Conservation (phyloP, 768 basidiomycete genomes). For the Agaricus blazei region DNA sequence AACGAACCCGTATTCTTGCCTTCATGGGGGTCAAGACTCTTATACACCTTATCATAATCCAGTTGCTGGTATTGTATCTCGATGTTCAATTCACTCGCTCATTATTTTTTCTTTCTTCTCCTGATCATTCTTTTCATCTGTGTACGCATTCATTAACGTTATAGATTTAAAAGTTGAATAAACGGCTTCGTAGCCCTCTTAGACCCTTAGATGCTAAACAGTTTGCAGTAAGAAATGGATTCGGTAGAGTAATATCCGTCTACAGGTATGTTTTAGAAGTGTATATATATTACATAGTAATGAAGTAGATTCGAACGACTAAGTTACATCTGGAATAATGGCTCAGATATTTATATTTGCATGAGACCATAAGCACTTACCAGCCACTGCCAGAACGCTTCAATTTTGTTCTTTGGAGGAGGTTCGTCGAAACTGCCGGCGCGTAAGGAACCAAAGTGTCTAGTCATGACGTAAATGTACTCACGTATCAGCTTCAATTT, state of each 20-base stretch:
- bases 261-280: background rate
- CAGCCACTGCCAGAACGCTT: constrained; percentile 77
- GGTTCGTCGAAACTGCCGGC: constrained; percentile 54
- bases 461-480: constrained; percentile 15
- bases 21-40: constrained; percentile 1
- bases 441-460: constrained; percentile 2
- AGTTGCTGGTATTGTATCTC: constrained; percentile 7
- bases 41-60: constrained; percentile 8
- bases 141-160: constrained; percentile 10
- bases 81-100: background rate
- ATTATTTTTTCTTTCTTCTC: background rate
- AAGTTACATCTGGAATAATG: constrained; percentile 15
- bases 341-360: too few species aligned
- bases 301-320: background rate
- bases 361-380: constrained; percentile 38
- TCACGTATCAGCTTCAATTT: constrained; percentile 62
- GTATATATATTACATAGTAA: background rate
- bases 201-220: too few species aligned
- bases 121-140: constrained; percentile 1
- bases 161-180: constrained; percentile 8
- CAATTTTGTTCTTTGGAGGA: constrained; percentile 60
- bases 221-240: too few species aligned
- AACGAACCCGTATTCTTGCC: background rate
- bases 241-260: background rate
- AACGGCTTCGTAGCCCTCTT: background rate